Evolutionary conservation across 352 stramenopile species (phyloP), one percentile per base, ranked within the genome.

Genomic region (Salisapilia sapeloensis): DNA sequence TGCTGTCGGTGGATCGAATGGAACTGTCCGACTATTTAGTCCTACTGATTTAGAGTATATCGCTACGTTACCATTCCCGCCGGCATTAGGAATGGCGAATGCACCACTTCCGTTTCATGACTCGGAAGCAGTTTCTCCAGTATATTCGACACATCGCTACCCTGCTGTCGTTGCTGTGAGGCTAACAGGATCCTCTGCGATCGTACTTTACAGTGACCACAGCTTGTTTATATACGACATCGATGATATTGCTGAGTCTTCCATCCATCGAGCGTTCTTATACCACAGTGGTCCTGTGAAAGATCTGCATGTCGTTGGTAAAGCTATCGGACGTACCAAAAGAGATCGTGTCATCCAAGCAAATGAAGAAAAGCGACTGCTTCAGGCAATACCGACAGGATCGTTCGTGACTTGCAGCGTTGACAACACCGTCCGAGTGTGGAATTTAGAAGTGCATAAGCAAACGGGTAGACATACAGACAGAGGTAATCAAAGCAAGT

Each of bases 361-460:
- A 80, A 2, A 50, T 82, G 6, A 80, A 80, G 14, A 18, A 33
- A 9, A 33, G 27, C 9, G 54, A 58, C 7, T 29, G n/a, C n/a
- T n/a, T n/a, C n/a, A n/a, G n/a, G n/a, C n/a, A n/a, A n/a, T 84
- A 9, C 81, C 80, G 1, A 59, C 61, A 10, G 69, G 69, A 4
- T 59, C 69, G 3, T 76, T 95, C 38, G 56, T 91, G 3, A 93
- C 77, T 0, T 89, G 72, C 35, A 60, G 60, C 4, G 74, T 85
- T 16, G 82, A 95, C 42, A 85, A 90, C 35, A 93, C 80, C 0
- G 37, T 92, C 13, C 59, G 78, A 1, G 49, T 93, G 5, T 95
- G 82, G 82, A 63, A 93, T 39, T 40, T 93, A 17, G 71, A 86
- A 17, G 29, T 75, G 6, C 58, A 81, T 44, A 72, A 74, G 41